A percentile compares a stretch with the other conserved stretches of the same genome.
Evolutionary conservation across 1,284 basidiomycete species (phyloP).

Genomic region (Trametes hirsuta): DNA sequence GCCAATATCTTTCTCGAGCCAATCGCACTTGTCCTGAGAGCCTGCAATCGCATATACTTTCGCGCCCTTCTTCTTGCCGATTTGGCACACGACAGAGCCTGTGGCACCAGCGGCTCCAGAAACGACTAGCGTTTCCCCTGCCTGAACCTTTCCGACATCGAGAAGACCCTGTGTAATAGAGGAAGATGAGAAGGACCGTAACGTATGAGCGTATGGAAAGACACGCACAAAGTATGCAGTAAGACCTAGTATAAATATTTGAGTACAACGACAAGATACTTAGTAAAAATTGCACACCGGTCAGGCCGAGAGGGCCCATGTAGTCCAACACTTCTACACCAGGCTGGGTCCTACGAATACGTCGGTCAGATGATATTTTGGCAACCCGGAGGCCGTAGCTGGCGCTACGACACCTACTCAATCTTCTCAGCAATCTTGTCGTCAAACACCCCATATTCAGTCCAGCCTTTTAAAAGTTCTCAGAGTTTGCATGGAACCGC

Average conservation of each 20-base stretch:
- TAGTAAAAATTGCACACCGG: slow-evolving; percentile 47
- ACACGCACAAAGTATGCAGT: slow-evolving; percentile 80
- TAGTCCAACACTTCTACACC: slow-evolving; percentile 63
- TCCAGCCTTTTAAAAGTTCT: slow-evolving; percentile 62
- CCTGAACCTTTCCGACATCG: slow-evolving; percentile 78
- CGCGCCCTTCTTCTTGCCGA: slow-evolving; percentile 75
- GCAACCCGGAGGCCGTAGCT: slow-evolving; percentile 3
- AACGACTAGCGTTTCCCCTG: slow-evolving; percentile 83
- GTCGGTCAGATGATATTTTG: slow-evolving; percentile 35
- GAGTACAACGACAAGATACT: neutral
- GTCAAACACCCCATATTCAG: slow-evolving; percentile 70
- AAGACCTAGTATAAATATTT: slow-evolving; percentile 50
- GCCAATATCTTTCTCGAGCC: slow-evolving; percentile 81
- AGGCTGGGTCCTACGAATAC: slow-evolving; percentile 53
- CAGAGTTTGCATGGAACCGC: neutral
- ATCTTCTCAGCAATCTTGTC: slow-evolving; percentile 57
- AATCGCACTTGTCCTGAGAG: slow-evolving; percentile 78
- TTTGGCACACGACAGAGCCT: slow-evolving; percentile 74
- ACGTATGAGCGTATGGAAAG: neutral
- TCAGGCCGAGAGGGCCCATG: slow-evolving; percentile 73
- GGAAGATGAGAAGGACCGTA: neutral
- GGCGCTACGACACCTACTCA: slow-evolving; percentile 41
- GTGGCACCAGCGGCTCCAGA: slow-evolving; percentile 92
- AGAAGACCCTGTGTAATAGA: slow-evolving; percentile 71
- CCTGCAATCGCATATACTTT: slow-evolving; percentile 87